These are phyloP conservation scores for Staphylotrichum longicolle DNA, from an alignment of 495 filamentous ascomycete genomes.

Conservation along the genomic window DNA sequence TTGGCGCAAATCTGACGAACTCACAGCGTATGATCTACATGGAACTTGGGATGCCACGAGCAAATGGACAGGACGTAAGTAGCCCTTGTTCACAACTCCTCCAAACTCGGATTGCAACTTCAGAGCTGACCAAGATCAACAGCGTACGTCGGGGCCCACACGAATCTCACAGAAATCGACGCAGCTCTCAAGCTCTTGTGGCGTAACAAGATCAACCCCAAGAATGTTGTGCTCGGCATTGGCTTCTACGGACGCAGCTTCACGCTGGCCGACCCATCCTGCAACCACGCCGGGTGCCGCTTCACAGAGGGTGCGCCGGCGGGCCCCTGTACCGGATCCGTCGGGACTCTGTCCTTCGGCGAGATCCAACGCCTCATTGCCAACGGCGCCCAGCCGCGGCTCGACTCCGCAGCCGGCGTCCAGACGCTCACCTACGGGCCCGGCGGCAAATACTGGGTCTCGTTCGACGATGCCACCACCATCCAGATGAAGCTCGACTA, in stretches of 20 bases:
- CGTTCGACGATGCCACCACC: too few species aligned
- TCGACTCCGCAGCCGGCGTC: too few species aligned
- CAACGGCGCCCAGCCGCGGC: too few species aligned
- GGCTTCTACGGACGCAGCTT: slow-evolving; percentile 54
- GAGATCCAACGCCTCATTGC: slow-evolving; percentile 35
- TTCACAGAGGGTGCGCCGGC: slow-evolving; percentile 30
- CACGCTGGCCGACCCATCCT: slow-evolving; percentile 25
- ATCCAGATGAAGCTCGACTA: too few species aligned
- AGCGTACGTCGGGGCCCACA: slow-evolving; percentile 42
- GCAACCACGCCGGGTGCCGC: slow-evolving; percentile 26
- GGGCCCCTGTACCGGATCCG: slow-evolving; percentile 32
- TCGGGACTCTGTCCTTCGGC: slow-evolving; percentile 35
- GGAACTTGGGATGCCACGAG: slow-evolving; percentile 26
- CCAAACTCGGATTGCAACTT: too few species aligned
- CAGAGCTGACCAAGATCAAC: too few species aligned
- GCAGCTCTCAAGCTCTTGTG: slow-evolving; percentile 47
- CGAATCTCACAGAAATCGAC: slow-evolving; percentile 58
- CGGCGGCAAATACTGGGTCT: too few species aligned
- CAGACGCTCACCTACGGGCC: too few species aligned
- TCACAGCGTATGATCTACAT: slow-evolving; percentile 1
- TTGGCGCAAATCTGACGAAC: not conserved
- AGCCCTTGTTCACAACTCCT: too few species aligned
- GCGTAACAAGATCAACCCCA: slow-evolving; percentile 44
- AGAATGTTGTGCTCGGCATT: slow-evolving; percentile 47
- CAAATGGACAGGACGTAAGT: slow-evolving; percentile 25